Evolutionary conservation across 257 asterid species (phyloP).

Genomic region (Scutellaria minor): DNA sequence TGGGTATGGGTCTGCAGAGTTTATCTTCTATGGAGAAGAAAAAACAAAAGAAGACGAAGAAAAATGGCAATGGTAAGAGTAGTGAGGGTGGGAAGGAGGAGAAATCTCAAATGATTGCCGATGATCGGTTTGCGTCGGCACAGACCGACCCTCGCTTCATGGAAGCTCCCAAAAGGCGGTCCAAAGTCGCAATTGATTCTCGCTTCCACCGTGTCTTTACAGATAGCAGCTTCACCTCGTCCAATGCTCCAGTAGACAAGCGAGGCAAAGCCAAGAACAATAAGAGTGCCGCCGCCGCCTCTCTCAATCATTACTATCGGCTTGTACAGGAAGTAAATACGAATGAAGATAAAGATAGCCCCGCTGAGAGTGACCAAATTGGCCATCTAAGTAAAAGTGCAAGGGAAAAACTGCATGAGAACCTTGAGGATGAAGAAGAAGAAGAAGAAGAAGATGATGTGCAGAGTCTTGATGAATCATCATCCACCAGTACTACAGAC

Average conservation of each 20-base stretch:
- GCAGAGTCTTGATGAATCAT: slow-evolving; percentile 49
- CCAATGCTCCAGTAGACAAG: slow-evolving; percentile 72
- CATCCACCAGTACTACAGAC: slow-evolving; percentile 49
- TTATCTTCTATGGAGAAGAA: slow-evolving; percentile 41
- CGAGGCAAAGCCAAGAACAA: slow-evolving; percentile 66
- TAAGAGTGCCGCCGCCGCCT: slow-evolving; percentile 34
- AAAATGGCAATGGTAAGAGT: slow-evolving; percentile 12
- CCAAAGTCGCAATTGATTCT: slow-evolving; percentile 78
- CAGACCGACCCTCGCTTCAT: slow-evolving; percentile 88
- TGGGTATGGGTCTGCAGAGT: background rate
- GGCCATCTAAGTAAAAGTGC: slow-evolving; percentile 36
- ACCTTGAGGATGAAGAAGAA: slow-evolving; percentile 25
- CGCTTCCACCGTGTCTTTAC: slow-evolving; percentile 70
- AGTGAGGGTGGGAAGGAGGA: slow-evolving; percentile 22
- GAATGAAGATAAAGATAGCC: slow-evolving; percentile 34
- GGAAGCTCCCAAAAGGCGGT: slow-evolving; percentile 67
- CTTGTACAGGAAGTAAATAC: slow-evolving; percentile 45
- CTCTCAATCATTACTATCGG: slow-evolving; percentile 65
- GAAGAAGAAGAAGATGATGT: slow-evolving; percentile 36
- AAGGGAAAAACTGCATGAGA: slow-evolving; percentile 35
- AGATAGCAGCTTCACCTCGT: slow-evolving; percentile 54
- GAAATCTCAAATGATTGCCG: slow-evolving; percentile 52
- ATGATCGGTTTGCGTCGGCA: slow-evolving; percentile 71
- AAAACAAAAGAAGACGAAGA: slow-evolving; percentile 40
- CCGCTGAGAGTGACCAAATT: slow-evolving; percentile 34